A percentile compares a stretch with the other conserved stretches of the same genome.
Conservation (phyloP, 2,329 filamentous ascomycete species). For the Elsinoe australis region DNA sequence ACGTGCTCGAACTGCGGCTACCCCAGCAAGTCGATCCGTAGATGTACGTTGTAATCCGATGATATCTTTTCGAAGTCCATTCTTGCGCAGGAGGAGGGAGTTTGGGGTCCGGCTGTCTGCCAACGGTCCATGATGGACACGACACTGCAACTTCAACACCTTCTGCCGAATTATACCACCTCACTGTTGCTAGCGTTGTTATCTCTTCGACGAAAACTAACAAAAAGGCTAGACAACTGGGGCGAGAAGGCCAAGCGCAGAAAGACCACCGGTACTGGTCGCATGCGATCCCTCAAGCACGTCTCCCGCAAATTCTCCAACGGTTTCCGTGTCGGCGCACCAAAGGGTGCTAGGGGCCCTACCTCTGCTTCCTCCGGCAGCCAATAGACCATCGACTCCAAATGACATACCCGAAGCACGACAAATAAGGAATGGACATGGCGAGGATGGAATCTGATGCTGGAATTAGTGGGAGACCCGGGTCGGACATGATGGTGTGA, state of each 20-base stretch:
- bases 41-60: constrained; percentile 66
- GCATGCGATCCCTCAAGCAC: constrained; percentile 89
- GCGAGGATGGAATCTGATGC: too few species aligned
- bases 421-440: constrained; percentile 7
- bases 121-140: too few species aligned
- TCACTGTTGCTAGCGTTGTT: neutral
- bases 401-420: constrained; percentile 7
- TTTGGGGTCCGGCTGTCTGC: too few species aligned
- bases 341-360: constrained; percentile 73
- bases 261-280: constrained; percentile 97
- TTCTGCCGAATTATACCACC: too few species aligned
- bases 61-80: neutral
- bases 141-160: too few species aligned
- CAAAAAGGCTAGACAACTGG: constrained; percentile 78
- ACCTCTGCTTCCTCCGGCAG: constrained; percentile 27
- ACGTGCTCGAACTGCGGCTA: constrained; percentile 95
- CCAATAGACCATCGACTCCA: constrained; percentile 5
- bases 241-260: constrained; percentile 99
- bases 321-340: constrained; percentile 86
- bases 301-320: constrained; percentile 94
- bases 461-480: neutral
- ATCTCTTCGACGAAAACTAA: constrained; percentile 15
- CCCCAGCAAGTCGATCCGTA: constrained; percentile 91
- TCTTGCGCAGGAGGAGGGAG: neutral
- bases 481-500: neutral